A percentile compares a stretch with the other conserved stretches of the same genome.
Evolutionary conservation across 106 monocot genomes (phyloP).

Genomic region (Phalaenopsis aphrodite): DNA sequence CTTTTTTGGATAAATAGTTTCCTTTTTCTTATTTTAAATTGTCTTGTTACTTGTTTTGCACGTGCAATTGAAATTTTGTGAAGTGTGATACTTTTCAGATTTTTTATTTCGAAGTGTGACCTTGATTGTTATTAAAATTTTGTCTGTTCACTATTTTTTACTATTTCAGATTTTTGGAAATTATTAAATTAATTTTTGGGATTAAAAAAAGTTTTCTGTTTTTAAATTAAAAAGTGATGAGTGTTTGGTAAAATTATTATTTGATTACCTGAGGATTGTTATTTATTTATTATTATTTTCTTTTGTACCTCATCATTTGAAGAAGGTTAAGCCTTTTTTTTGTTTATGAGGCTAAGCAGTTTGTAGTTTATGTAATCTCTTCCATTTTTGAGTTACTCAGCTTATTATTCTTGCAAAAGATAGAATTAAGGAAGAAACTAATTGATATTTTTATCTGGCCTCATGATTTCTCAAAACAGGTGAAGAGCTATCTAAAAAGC

Average conservation of each 20-base stretch:
- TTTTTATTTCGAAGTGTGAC: background rate
- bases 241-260: background rate
- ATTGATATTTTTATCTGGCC: background rate
- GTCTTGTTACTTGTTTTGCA: background rate
- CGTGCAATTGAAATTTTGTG: background rate
- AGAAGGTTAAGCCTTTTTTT: background rate
- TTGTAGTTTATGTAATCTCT: background rate
- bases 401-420: background rate
- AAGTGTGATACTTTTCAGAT: background rate
- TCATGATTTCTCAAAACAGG: constrained; percentile 35
- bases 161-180: background rate
- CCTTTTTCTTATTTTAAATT: background rate
- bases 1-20: background rate
- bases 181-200: background rate
- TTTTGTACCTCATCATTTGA: background rate
- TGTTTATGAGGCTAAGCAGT: background rate
- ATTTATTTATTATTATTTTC: background rate
- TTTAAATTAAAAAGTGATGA: background rate
- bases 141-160: background rate
- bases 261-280: background rate
- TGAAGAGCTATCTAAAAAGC: constrained; percentile 96
- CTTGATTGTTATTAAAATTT: background rate
- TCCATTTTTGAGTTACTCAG: background rate
- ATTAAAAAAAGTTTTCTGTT: background rate
- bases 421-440: background rate